Evolutionary conservation across 1,284 basidiomycete genomes (phyloP), one percentile per base, ranked within the genome.

Genomic region (Heliocybe sulcata): DNA sequence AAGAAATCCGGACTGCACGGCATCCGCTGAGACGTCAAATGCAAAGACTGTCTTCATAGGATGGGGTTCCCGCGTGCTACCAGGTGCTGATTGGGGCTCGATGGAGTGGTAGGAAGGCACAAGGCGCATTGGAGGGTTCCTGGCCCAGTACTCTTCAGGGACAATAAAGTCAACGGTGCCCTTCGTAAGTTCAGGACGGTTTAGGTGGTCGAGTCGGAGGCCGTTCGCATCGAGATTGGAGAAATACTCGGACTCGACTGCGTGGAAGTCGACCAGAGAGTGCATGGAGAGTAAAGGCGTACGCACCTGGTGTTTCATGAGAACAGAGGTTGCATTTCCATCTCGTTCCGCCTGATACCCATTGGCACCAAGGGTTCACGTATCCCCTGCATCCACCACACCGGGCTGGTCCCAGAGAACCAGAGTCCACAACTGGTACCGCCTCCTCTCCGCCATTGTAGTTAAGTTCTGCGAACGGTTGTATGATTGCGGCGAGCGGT

Each of bases 301-400:
- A 61, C 76, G 59, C 58, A 94, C 94, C 94, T 73, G 86, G 79
- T 20, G 91, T 94, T 60, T 90, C 81, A 57, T 85, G 81, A 8
- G 78, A 74, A 70, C 97, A 99, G 3, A 99, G 69, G 74, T 98
- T 99, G 71, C 97, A 99, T 61, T 81, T 85, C 92, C 94, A 99
- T 61, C 79, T 83, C 58, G 82, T 81, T 2, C 97, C 97, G 9
- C 92, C 92, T 35, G 91, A 82, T 16, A 84, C 76, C 81, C 92
- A 99, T 29, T 79, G 77, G 66, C 89, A 94, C 94, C 94, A 99
- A 0, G 95, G 88, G 67, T 98, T 99, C 65, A 99, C 81, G 70
- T 99, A 99, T 0, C 81, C 92, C 61, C 93, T 80, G 71, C 97
- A 99, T 47, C 82, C 77, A 54, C 80, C 82, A 67, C 97, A 99